A percentile compares a stretch with the other conserved stretches of the same genome.
phyloP scores from a whole-genome alignment of 1,139 yeast genomes.

The Kodamaea ohmeri region DNA sequence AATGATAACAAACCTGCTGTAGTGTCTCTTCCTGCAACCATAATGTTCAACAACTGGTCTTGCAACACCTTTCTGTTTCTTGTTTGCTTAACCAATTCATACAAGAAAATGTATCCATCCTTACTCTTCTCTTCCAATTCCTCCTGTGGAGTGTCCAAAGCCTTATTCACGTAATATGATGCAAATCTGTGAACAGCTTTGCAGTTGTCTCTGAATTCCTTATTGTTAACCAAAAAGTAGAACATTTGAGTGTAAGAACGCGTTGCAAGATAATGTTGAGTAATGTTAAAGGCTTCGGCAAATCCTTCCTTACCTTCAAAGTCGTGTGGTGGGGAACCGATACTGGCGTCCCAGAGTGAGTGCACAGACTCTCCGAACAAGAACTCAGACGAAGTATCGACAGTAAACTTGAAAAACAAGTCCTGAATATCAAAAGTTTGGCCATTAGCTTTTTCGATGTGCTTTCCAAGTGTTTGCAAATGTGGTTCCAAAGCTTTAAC shows the following conservation, averaged over 20 bases:
- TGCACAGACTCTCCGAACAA: conserved; percentile 55
- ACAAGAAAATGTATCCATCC: conserved; percentile 49
- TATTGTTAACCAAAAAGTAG: conserved; percentile 32
- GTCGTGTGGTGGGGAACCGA: conserved; percentile 16
- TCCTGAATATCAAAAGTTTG: conserved; percentile 44
- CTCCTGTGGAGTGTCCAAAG: conserved; percentile 21
- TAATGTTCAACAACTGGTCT: conserved; percentile 50
- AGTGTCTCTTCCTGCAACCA: conserved; percentile 58
- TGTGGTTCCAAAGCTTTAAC: conserved; percentile 27
- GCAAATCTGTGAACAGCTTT: conserved; percentile 35
- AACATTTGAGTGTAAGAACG: conserved; percentile 37
- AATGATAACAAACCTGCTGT: conserved; percentile 55
- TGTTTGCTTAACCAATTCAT: conserved; percentile 50
- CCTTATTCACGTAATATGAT: conserved; percentile 23
- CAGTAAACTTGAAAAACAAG: conserved; percentile 48
- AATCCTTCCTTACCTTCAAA: conserved; percentile 37
- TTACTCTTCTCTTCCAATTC: conserved; percentile 32
- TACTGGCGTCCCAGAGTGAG: conserved; percentile 31
- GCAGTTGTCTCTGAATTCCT: conserved; percentile 31
- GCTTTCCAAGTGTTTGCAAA: conserved; percentile 20
- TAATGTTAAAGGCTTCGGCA: conserved; percentile 41
- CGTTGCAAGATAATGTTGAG: conserved; percentile 37
- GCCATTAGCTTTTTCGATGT: conserved; percentile 17
- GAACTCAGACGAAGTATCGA: conserved; percentile 59
- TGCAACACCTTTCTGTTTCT: conserved; percentile 48